Base-by-base conservation (phyloP, 2,329 filamentous ascomycete genomes). In the Fusarium decemcellulare region DNA sequence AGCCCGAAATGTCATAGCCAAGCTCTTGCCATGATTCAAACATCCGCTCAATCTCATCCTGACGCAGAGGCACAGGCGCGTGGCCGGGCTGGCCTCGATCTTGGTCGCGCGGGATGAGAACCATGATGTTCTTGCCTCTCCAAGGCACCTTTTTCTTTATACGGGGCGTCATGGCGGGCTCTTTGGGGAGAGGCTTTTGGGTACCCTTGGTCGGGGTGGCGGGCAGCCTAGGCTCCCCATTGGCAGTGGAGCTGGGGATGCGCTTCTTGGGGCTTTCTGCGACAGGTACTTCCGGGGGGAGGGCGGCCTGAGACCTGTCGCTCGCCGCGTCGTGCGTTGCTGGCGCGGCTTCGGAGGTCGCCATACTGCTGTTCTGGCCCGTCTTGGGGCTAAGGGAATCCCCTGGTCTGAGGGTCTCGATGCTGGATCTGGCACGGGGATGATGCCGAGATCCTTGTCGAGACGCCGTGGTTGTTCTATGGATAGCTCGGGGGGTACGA, bases 81-180 rank as follows among this genome's bases (percentile, higher is more conserved):
- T 84, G 83, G 42, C 87, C 87, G 2, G 83, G 82, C 44, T 86
- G 83, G 18, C 91, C 91, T 69, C 91, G 86, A 56, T 88, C 85
- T 55, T 92, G 90, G 65, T 93, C 90, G 47, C 87, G 82, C 7
- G 92, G 93, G 18, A 95, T 81, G 29, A 90, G 82, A 44, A 95
- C 90, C 72, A 93, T 80, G 56, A 93, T 93, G 63, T 88, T 90
- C 81, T 93, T 94, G 61, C 91, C 91, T 74, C 87, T 91, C 91
- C 92, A 94, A 47, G 87, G 85, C 3, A 95, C 84, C 80, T 91
- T 93, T 77, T 92, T 94, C 81, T 87, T 93, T 8, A 88, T 68
- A 12, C 88, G 82, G n/a, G 88, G 88, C 7, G 87, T 87, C 48
- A 81, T 77, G 4, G 80, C 77, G 7, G 80, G 76, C 29, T 81